Percentiles rank a stretch among this genome's conserved stretches.
Evolutionary conservation across 176 grass and related monocot genomes (phyloP).

Genomic region (Alopecurus myosuroides): DNA sequence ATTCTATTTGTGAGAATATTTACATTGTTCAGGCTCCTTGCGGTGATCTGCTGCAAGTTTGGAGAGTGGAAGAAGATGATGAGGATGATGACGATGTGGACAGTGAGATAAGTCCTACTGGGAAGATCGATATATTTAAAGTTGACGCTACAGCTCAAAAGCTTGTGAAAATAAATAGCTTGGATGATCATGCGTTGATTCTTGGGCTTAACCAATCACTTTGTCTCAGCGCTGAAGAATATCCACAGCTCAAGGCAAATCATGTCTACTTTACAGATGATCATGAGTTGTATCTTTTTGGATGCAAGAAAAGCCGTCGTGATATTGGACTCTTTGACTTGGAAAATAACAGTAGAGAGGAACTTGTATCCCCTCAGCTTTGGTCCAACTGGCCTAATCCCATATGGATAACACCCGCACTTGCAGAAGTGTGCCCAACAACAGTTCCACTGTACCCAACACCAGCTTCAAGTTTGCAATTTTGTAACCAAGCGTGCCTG

Average conservation of each 20-base stretch:
- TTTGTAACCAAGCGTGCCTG: too few species aligned
- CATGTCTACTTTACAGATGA: neutral
- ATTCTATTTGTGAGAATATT: neutral
- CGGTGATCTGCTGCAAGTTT: neutral
- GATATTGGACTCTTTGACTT: neutral
- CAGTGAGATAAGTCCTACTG: neutral
- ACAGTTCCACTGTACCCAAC: too few species aligned
- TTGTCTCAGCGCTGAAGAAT: neutral
- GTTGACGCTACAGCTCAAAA: neutral
- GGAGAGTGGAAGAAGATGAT: neutral
- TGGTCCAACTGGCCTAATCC: neutral
- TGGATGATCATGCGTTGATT: neutral
- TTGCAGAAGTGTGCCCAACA: too few species aligned
- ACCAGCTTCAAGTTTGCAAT: too few species aligned
- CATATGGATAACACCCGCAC: neutral
- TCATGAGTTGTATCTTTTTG: neutral
- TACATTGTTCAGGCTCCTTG: neutral
- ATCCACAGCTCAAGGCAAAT: neutral
- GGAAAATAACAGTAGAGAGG: neutral
- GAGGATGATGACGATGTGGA: neutral
- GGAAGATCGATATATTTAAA: neutral
- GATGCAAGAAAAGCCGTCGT: neutral
- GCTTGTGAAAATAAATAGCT: neutral
- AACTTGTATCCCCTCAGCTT: neutral
- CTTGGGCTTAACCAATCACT: too few species aligned